A percentile compares a stretch with the other conserved stretches of the same genome.
These are phyloP conservation scores for Jaltomata sinuosa DNA, from an alignment of 257 asterid genomes.

Conservation along the genomic window DNA sequence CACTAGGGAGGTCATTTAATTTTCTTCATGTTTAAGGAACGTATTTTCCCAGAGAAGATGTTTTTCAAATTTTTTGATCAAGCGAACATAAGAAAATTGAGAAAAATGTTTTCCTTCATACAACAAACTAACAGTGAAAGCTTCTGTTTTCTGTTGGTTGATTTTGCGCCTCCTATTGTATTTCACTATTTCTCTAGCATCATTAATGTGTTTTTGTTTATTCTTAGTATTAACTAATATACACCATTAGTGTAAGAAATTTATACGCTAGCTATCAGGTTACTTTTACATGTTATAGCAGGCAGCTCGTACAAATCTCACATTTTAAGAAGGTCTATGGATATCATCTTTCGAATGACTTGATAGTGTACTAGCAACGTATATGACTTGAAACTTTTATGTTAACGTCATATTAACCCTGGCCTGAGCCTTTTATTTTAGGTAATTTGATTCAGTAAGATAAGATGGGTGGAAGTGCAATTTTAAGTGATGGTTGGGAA, in stretches of 20 bases:
- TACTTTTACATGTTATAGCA: background rate
- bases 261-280: background rate
- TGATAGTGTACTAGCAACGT: too few relatives aligned
- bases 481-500: conserved; percentile 67
- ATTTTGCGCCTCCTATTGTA: background rate
- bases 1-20: too few relatives aligned
- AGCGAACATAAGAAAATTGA: too few relatives aligned
- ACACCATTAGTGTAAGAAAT: background rate
- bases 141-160: background rate
- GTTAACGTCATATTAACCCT: too few relatives aligned
- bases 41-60: too few relatives aligned
- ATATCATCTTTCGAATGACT: too few relatives aligned
- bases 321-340: background rate
- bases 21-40: too few relatives aligned
- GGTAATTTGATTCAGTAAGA: background rate
- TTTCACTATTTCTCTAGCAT: background rate
- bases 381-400: too few relatives aligned
- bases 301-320: background rate
- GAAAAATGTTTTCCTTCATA: background rate
- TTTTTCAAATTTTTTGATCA: too few relatives aligned
- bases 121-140: background rate
- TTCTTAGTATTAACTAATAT: background rate
- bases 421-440: too few relatives aligned
- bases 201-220: background rate
- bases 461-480: conserved; percentile 60